Conservation (phyloP, 768 basidiomycete genomes). For the Megacollybia marginata region DNA sequence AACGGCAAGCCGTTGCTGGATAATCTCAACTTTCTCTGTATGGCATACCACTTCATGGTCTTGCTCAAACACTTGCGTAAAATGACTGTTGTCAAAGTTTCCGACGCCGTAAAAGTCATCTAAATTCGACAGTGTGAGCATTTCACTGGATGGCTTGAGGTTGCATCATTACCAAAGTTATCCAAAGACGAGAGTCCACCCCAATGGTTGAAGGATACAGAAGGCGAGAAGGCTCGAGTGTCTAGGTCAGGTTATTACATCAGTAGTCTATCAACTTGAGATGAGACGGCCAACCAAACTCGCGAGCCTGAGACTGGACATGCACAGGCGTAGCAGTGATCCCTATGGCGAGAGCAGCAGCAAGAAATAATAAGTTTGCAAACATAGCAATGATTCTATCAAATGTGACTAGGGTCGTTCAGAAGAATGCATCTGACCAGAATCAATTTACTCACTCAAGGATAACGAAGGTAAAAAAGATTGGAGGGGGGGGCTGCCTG, state of each 20-base stretch:
- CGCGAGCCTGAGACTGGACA: constrained; percentile 14
- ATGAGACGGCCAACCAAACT: constrained; percentile 15
- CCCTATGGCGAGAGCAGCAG: constrained; percentile 20
- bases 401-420: no score
- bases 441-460: no score
- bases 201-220: constrained; percentile 27
- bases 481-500: constrained; percentile 30
- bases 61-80: constrained; percentile 17
- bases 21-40: constrained; percentile 18
- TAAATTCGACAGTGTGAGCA: background rate
- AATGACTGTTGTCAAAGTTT: constrained; percentile 24
- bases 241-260: background rate
- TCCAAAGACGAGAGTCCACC: constrained; percentile 22
- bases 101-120: constrained; percentile 31
- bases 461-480: constrained; percentile 20
- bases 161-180: constrained; percentile 13
- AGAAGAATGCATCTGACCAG: no score
- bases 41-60: constrained; percentile 20
- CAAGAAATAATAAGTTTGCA: constrained; percentile 26
- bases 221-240: background rate
- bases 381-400: constrained; percentile 24
- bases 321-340: constrained; percentile 25
- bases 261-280: background rate
- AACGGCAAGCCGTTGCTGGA: constrained; percentile 27
- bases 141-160: background rate